A percentile compares a stretch with the other conserved stretches of the same genome.
Evolutionary conservation across 2,329 filamentous ascomycete genomes (phyloP).

Genomic region (Phialemoniopsis sp.): DNA sequence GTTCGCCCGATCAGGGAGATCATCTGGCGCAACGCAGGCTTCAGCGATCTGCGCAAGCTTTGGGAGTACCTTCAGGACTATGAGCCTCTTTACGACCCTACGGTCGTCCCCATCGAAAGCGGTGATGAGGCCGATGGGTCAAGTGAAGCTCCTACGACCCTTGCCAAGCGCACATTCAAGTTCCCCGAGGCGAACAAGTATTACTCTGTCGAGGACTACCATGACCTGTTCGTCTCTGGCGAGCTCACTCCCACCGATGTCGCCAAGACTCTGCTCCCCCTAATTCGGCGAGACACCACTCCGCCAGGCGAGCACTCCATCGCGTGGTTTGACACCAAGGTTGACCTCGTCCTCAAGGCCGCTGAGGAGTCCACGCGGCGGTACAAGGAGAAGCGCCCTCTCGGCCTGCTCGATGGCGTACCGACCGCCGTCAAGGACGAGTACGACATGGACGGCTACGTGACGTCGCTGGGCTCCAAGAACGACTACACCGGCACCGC

Average conservation of each 20-base stretch:
- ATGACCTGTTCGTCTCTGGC: slow-evolving; percentile 36
- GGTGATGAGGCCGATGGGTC: slow-evolving; percentile 35
- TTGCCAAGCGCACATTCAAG: slow-evolving; percentile 22
- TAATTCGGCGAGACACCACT: slow-evolving; percentile 34
- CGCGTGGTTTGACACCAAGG: slow-evolving; percentile 39
- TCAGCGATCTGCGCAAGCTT: slow-evolving; percentile 51
- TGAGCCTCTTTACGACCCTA: slow-evolving; percentile 41
- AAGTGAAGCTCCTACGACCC: slow-evolving; percentile 4
- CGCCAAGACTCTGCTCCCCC: slow-evolving; percentile 35
- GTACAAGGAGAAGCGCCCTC: slow-evolving; percentile 48
- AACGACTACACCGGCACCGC: slow-evolving; percentile 53
- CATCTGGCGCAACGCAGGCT: slow-evolving; percentile 63
- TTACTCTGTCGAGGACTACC: slow-evolving; percentile 45
- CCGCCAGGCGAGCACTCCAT: slow-evolving; percentile 32
- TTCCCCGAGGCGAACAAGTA: slow-evolving; percentile 14
- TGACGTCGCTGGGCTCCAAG: slow-evolving; percentile 58
- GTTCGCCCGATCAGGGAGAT: slow-evolving; percentile 47
- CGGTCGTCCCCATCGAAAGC: slow-evolving; percentile 31
- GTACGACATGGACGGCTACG: slow-evolving; percentile 70
- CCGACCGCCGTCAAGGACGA: slow-evolving; percentile 76
- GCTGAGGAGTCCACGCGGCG: slow-evolving; percentile 39
- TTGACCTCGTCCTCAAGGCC: slow-evolving; percentile 33
- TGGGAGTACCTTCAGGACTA: slow-evolving; percentile 45
- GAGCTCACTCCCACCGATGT: slow-evolving; percentile 41
- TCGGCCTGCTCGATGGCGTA: slow-evolving; percentile 67